Conservation (phyloP, 2,329 filamentous ascomycete species). For the Fusarium sp. region DNA sequence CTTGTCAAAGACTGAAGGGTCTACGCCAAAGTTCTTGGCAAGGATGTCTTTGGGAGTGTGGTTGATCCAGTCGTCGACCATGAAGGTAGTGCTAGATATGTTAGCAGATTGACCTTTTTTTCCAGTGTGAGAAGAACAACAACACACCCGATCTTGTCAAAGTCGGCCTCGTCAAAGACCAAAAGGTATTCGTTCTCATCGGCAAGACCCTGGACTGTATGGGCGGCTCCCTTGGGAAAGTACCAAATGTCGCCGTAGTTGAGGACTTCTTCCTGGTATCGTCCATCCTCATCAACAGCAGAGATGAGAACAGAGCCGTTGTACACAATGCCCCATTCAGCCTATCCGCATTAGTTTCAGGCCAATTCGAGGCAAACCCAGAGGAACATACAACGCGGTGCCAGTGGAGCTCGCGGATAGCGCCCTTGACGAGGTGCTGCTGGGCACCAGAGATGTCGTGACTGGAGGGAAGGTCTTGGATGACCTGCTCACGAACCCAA, state of each 20-base stretch:
- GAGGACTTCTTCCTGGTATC: not conserved
- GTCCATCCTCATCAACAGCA: too few relatives aligned
- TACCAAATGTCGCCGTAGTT: slow-evolving; percentile 19
- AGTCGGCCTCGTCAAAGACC: slow-evolving; percentile 12
- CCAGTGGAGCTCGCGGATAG: slow-evolving; percentile 18
- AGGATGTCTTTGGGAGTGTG: slow-evolving; percentile 17
- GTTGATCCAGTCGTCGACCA: slow-evolving; percentile 15
- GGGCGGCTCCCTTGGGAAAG: slow-evolving; percentile 15
- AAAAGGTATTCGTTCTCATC: slow-evolving; percentile 11
- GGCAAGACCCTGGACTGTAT: slow-evolving; percentile 12
- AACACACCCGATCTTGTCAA: slow-evolving; percentile 8
- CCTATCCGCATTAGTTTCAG: too few relatives aligned
- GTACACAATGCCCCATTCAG: too few relatives aligned
- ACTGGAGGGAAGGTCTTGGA: slow-evolving; percentile 3
- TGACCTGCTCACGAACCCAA: slow-evolving; percentile 20
- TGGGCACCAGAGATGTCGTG: slow-evolving; percentile 17
- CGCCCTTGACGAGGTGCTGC: slow-evolving; percentile 13
- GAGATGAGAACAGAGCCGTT: too few relatives aligned
- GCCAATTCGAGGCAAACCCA: too few relatives aligned
- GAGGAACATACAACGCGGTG: slow-evolving; percentile 3
- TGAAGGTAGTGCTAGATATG: slow-evolving; percentile 1
- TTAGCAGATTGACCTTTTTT: too few relatives aligned
- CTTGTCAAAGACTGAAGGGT: slow-evolving; percentile 15
- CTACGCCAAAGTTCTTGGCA: slow-evolving; percentile 20
- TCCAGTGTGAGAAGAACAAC: too few relatives aligned